These are phyloP conservation scores for Anisogramma anomala DNA, from an alignment of 2,329 filamentous ascomycete genomes.

Conservation along the genomic window DNA sequence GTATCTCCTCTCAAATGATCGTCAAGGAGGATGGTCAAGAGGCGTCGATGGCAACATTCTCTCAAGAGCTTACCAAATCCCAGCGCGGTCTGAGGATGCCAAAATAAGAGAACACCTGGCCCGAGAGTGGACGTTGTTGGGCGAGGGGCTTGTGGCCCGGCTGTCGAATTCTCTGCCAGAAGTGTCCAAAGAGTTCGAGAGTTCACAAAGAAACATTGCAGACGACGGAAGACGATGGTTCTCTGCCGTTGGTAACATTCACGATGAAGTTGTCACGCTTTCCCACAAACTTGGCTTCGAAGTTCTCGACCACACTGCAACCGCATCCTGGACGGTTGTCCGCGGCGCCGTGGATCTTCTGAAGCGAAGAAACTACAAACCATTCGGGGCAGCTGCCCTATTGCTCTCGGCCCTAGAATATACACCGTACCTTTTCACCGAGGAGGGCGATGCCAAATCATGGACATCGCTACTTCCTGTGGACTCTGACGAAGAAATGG, in stretches of 20 bases:
- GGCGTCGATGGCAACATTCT: conserved; percentile 27
- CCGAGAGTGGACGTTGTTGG: conserved; percentile 52
- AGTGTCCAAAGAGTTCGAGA: conserved; percentile 63
- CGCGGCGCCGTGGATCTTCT: conserved; percentile 30
- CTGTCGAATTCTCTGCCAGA: conserved; percentile 70
- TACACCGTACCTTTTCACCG: conserved; percentile 31
- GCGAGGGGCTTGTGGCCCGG: conserved; percentile 47
- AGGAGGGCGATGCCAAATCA: conserved; percentile 19
- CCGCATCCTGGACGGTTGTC: conserved; percentile 25
- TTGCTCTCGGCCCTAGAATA: conserved; percentile 30
- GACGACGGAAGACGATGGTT: conserved; percentile 59
- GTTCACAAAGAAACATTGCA: conserved; percentile 59
- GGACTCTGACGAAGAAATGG: conserved; percentile 45
- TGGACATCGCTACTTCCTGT: conserved; percentile 33
- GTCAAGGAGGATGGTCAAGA: conserved; percentile 27
- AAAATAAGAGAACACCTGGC: conserved; percentile 38
- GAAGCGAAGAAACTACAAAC: conserved; percentile 42
- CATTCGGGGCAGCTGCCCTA: conserved; percentile 41
- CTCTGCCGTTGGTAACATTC: conserved; percentile 38
- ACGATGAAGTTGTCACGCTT: conserved; percentile 19
- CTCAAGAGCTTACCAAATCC: conserved; percentile 36
- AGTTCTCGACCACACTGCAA: conserved; percentile 20
- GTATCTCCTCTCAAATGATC: conserved; percentile 34
- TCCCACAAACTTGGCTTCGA: conserved; percentile 10
- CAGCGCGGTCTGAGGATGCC: conserved; percentile 28